phyloP scores from a whole-genome alignment of 1,139 yeast species.

The Lodderomyces oxycetoniae region DNA sequence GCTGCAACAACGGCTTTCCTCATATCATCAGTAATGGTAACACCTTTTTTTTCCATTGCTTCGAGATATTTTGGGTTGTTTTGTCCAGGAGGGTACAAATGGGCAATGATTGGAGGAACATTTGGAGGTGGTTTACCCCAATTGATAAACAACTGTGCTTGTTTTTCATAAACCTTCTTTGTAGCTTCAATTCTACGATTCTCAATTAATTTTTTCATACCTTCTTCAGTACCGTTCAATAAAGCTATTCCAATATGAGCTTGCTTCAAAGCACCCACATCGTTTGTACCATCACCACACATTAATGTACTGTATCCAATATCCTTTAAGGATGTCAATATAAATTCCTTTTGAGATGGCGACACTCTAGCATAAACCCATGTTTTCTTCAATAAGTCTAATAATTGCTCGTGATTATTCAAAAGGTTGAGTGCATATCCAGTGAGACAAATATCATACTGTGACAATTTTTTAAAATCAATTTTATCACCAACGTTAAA shows the following conservation, averaged over 20 bases:
- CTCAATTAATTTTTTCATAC: conserved; percentile 85
- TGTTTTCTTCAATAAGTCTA: conserved; percentile 73
- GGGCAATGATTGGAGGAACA: conserved; percentile 84
- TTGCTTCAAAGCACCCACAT: conserved; percentile 98
- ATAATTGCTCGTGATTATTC: conserved; percentile 59
- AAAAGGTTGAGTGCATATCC: conserved; percentile 82
- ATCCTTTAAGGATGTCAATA: conserved; percentile 75
- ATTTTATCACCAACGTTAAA: conserved; percentile 58
- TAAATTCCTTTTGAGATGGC: conserved; percentile 90
- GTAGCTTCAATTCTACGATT: conserved; percentile 63
- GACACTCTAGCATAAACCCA: conserved; percentile 99
- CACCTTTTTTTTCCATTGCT: conserved; percentile 82
- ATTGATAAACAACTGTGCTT: conserved; percentile 65
- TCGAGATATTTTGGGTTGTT: conserved; percentile 80
- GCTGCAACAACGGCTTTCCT: conserved; percentile 53
- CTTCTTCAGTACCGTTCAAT: conserved; percentile 93
- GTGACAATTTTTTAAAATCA: conserved; percentile 54
- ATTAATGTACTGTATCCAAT: conserved; percentile 90
- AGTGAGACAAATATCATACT: conserved; percentile 84
- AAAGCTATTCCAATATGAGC: conserved; percentile 98
- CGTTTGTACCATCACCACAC: conserved; percentile 99
- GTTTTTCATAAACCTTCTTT: conserved; percentile 75
- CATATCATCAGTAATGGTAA: conserved; percentile 65
- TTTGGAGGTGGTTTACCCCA: conserved; percentile 89
- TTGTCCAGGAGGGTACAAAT: conserved; percentile 95